A percentile compares a stretch with the other conserved stretches of the same genome.
phyloP scores from a whole-genome alignment of 139 green algal genomes.

The Trebouxia sp. region DNA sequence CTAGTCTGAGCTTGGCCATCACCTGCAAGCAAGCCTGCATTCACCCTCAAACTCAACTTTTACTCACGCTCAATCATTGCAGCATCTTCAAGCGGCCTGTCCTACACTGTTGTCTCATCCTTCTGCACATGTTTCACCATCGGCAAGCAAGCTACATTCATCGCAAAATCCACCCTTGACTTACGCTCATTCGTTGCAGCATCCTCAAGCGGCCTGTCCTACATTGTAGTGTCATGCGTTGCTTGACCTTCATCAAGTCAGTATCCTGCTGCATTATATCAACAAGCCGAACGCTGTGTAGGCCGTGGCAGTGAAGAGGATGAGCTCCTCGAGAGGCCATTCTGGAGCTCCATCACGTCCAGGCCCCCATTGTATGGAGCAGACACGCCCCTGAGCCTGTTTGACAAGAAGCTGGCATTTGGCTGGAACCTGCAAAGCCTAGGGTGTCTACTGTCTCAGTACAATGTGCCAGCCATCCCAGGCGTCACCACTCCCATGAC shows the following conservation, averaged over 20 bases:
- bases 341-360: constrained; percentile 79
- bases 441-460: constrained; percentile 65
- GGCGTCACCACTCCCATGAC: constrained; percentile 85
- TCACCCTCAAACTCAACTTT: background rate
- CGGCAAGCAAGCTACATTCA: background rate
- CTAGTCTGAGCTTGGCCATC: no score
- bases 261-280: background rate
- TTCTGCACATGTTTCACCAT: no score
- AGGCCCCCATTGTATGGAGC: constrained; percentile 88
- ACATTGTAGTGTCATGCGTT: background rate
- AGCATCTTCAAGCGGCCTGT: background rate
- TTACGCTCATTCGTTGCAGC: background rate
- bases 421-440: constrained; percentile 77
- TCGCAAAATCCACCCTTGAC: background rate
- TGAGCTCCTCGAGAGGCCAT: constrained; percentile 65
- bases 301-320: constrained; percentile 24
- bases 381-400: constrained; percentile 74
- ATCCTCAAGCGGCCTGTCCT: background rate
- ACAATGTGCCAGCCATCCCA: constrained; percentile 62
- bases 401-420: constrained; percentile 57
- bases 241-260: background rate
- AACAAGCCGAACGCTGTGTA: constrained; percentile 13
- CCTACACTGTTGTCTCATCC: background rate
- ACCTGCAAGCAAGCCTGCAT: background rate
- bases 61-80: background rate